These are phyloP conservation scores for Exobasidium cylindrosporum DNA, from an alignment of 1,284 basidiomycete species.

Conservation along the genomic window DNA sequence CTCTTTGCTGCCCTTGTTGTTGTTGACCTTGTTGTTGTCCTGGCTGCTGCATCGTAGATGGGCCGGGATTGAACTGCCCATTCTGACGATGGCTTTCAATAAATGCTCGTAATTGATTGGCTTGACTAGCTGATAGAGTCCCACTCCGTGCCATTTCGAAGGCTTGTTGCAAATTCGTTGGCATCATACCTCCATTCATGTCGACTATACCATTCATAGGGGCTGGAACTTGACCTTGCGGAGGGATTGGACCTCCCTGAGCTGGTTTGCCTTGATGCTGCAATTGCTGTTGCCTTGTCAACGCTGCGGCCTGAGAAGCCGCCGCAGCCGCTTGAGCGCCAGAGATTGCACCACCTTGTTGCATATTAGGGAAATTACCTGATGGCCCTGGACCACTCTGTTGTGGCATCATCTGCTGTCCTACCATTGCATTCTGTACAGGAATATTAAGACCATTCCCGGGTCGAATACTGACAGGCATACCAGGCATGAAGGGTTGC, in stretches of 20 bases:
- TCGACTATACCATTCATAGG: neutral
- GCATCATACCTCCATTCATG: neutral
- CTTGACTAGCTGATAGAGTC: conserved; percentile 4
- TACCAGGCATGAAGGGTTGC: conserved; percentile 4
- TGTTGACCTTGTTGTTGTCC: conserved; percentile 18
- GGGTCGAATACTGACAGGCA: neutral
- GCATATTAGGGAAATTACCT: conserved; percentile 5
- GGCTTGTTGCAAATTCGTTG: conserved; percentile 6
- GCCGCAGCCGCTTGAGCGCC: conserved; percentile 16
- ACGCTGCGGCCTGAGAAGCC: conserved; percentile 15
- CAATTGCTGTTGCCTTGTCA: conserved; percentile 9
- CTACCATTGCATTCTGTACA: neutral
- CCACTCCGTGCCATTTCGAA: conserved; percentile 3
- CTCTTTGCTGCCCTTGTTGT: neutral
- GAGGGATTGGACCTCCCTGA: neutral
- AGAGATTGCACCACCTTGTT: conserved; percentile 9
- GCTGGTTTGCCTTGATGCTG: neutral
- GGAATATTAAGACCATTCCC: neutral
- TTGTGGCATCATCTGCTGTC: neutral
- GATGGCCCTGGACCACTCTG: neutral
- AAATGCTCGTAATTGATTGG: neutral
- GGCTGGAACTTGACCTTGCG: neutral
- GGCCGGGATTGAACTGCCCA: neutral
- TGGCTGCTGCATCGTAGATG: conserved; percentile 3
- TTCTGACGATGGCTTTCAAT: conserved; percentile 7